Percentiles rank a stretch among this genome's conserved stretches.
Conservation (phyloP, 306 rosid species). For the Cucurbita maxima region DNA sequence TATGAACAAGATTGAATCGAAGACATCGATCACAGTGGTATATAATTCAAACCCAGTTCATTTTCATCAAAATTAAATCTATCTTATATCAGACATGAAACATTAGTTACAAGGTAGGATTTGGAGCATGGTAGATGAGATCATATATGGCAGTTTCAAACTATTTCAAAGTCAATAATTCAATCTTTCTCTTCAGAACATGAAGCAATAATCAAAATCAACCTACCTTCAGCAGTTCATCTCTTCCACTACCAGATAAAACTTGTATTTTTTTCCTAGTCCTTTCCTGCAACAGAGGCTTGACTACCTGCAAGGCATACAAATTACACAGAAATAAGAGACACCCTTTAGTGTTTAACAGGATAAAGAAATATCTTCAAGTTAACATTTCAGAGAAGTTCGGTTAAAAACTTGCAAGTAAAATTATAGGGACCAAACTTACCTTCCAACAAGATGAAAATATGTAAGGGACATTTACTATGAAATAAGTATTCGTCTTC, state of each 20-base stretch:
- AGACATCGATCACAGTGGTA: background rate
- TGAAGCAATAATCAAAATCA: background rate
- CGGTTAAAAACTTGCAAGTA: background rate
- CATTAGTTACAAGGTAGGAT: background rate
- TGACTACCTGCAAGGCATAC: conserved; percentile 37
- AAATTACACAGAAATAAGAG: background rate
- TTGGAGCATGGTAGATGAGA: background rate
- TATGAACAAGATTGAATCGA: background rate
- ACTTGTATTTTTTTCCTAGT: conserved; percentile 83
- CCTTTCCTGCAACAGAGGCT: conserved; percentile 94
- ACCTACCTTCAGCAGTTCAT: conserved; percentile 72
- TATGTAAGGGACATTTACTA: conserved; percentile 76
- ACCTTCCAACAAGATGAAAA: conserved; percentile 95
- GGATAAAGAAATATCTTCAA: background rate
- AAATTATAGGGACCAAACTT: background rate
- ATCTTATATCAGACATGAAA: background rate
- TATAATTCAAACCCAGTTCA: background rate
- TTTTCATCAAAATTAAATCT: background rate
- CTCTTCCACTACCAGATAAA: conserved; percentile 71
- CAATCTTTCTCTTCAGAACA: too few relatives aligned
- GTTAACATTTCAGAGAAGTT: background rate
- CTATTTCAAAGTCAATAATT: too few relatives aligned
- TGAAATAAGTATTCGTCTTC: conserved; percentile 74
- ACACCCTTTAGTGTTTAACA: background rate
- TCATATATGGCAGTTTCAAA: too few relatives aligned